Conservation (phyloP, 257 asterid species). For the Perilla frutescens region DNA sequence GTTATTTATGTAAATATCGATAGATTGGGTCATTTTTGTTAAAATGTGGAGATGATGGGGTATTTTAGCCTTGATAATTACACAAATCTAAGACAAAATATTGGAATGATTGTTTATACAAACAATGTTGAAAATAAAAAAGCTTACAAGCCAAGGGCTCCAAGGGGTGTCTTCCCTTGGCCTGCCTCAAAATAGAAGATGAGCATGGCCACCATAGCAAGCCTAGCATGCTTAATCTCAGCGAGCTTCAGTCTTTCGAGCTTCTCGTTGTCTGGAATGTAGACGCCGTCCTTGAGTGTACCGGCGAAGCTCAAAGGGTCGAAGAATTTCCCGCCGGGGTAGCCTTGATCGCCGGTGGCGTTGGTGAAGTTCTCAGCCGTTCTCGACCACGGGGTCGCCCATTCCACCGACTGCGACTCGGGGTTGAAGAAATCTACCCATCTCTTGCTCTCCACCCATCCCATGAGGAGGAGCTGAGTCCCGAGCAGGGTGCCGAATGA, state of each 20-base stretch:
- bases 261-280: conserved; percentile 77
- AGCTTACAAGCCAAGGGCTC: conserved; percentile 88
- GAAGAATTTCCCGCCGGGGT: conserved; percentile 94
- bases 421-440: conserved; percentile 98
- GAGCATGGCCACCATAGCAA: conserved; percentile 95
- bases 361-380: conserved; percentile 82
- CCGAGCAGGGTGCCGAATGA: conserved; percentile 94
- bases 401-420: conserved; percentile 85
- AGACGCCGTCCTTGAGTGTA: conserved; percentile 62
- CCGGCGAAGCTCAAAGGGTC: conserved; percentile 84
- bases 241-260: conserved; percentile 93
- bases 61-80: neutral
- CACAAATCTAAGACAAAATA: neutral
- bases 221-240: conserved; percentile 95
- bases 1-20: too few relatives aligned
- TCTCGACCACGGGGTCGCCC: conserved; percentile 99
- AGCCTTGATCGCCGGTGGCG: conserved; percentile 94
- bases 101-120: conserved; percentile 35
- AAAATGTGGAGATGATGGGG: too few relatives aligned
- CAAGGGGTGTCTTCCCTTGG: conserved; percentile 96
- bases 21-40: too few relatives aligned
- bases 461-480: conserved; percentile 93
- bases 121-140: neutral
- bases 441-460: conserved; percentile 98
- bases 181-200: conserved; percentile 97